These are phyloP conservation scores for Gamarada debralockiae DNA, from an alignment of 495 filamentous ascomycete genomes.

Conservation along the genomic window DNA sequence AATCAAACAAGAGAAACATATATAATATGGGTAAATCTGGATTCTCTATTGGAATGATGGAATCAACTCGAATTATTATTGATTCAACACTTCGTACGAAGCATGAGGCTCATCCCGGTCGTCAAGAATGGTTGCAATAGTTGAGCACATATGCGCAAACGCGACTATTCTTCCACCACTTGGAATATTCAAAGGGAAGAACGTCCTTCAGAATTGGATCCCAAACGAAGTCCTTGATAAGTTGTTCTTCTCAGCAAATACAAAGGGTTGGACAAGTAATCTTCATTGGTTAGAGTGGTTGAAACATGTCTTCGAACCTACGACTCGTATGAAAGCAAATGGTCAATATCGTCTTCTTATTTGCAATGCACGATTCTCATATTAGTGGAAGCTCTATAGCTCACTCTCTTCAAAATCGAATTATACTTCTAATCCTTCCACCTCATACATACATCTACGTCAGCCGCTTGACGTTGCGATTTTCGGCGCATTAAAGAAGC, in stretches of 20 bases:
- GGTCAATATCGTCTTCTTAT: slow-evolving; percentile 10
- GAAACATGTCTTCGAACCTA: slow-evolving; percentile 14
- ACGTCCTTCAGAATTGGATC: slow-evolving; percentile 6
- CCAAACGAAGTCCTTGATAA: not conserved
- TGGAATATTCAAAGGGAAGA: slow-evolving; percentile 9
- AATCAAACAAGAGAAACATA: slow-evolving; percentile 1
- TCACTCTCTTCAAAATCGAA: not conserved
- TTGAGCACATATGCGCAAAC: slow-evolving; percentile 2
- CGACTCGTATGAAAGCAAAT: slow-evolving; percentile 18
- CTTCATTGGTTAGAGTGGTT: slow-evolving; percentile 15
- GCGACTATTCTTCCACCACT: not conserved
- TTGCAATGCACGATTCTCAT: not conserved
- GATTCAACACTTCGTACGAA: slow-evolving; percentile 8
- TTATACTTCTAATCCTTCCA: not conserved
- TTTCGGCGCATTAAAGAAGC: slow-evolving; percentile 4
- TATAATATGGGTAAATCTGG: slow-evolving; percentile 3
- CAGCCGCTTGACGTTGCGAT: not conserved
- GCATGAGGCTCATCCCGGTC: slow-evolving; percentile 5
- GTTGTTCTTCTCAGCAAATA: slow-evolving; percentile 11
- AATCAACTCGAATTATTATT: slow-evolving; percentile 5
- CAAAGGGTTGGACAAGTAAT: slow-evolving; percentile 15
- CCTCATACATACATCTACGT: not conserved
- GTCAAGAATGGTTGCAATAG: slow-evolving; percentile 6
- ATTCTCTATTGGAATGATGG: slow-evolving; percentile 9
- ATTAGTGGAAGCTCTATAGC: not conserved